Base-by-base conservation (phyloP, 371 early-diverging fungal species). In the Parasitella parasitica region DNA sequence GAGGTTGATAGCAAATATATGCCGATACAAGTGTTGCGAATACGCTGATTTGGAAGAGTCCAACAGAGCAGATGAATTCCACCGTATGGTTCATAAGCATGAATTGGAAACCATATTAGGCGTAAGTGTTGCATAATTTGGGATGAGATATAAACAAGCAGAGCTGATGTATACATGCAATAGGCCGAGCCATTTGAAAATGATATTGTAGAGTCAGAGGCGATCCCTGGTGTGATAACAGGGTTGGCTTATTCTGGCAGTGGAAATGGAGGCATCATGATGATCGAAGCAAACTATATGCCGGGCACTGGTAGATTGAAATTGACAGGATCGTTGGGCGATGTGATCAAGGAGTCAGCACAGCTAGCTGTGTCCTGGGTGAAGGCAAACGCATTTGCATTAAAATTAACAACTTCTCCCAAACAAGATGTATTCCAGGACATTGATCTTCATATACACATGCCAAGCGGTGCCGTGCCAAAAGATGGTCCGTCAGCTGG, bases 291-390 rank as follows among this genome's bases (percentile, higher is more conserved):
- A 5, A 88, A 86, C 6, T 71, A 77, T 60, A 88, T 89, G 85
- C 86, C 91, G n/a, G 93, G 93, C 1, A 83, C 73, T 37, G 92
- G 93, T 4, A 67, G 75, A 30, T 63, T 93, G 37, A 81, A 81
- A 28, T 70, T 93, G 18, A 93, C 93, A 5, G 92, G 94, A 1
- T 89, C 89, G 46, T 71, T 95, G 12, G 94, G 94, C 0, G 90
- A 91, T 57, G 93, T 95, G 2, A 90, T 95, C 37, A 90, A 92
- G 65, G 95, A 95, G 71, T 93, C 93, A 24, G 92, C 92, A 0
- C 86, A 88, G 59, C 78, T 93, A 54, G 92, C 89, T 5, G 60
- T 92, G 22, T 87, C 92, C 15, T 93, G 91, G 92, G 87, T 92
- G 16, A 87, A 90, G 46, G 71, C 91, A 15, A 89, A 93, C 69